Evolutionary conservation across 2,329 filamentous ascomycete species (phyloP).

Genomic region (Coleophoma crateriformis): DNA sequence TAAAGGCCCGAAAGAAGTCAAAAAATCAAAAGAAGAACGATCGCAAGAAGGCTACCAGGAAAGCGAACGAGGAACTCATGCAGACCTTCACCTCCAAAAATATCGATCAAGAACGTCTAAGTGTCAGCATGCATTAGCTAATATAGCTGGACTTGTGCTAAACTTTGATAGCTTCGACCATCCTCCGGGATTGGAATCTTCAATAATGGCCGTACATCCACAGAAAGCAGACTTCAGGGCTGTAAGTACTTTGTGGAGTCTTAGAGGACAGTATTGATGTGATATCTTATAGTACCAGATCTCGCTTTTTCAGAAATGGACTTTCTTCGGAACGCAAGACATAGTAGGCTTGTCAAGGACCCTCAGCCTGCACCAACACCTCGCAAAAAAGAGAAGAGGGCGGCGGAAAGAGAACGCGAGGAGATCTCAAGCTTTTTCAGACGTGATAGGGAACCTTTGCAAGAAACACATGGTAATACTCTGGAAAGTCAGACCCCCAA

Average conservation of each 20-base stretch:
- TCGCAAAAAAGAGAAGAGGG: conserved; percentile 18
- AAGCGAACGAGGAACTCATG: conserved; percentile 39
- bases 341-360: conserved; percentile 18
- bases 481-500: background rate
- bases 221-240: conserved; percentile 27
- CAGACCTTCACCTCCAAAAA: conserved; percentile 49
- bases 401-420: conserved; percentile 11
- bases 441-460: conserved; percentile 10
- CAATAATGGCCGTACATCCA: conserved; percentile 35
- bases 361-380: conserved; percentile 17
- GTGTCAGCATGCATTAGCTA: conserved; percentile 31
- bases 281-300: conserved; percentile 38
- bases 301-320: conserved; percentile 47
- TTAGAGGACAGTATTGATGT: background rate
- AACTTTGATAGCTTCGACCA: conserved; percentile 28
- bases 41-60: conserved; percentile 14
- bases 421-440: conserved; percentile 24
- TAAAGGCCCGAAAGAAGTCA: conserved; percentile 17
- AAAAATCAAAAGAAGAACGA: conserved; percentile 7
- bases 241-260: conserved; percentile 25
- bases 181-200: conserved; percentile 36
- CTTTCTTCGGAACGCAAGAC: conserved; percentile 30
- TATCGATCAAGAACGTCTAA: conserved; percentile 45
- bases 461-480: conserved; percentile 6
- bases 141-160: conserved; percentile 2